Evolutionary conservation across 2,329 filamentous ascomycete genomes (phyloP), one percentile per base, ranked within the genome.

Genomic region (Penicillium thymicola): DNA sequence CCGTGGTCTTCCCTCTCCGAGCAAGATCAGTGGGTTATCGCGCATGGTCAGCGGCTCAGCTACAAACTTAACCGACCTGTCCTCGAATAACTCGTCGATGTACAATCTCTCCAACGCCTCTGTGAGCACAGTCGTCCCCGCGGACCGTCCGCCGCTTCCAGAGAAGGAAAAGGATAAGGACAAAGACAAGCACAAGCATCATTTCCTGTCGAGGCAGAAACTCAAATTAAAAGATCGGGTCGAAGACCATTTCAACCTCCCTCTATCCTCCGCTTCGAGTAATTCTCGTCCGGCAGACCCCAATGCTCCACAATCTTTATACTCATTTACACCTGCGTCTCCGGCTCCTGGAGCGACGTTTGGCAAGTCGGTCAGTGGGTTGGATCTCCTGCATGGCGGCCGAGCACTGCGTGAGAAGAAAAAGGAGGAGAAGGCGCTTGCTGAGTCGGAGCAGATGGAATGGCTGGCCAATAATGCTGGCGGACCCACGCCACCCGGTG

Each of bases 341-440:
- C 85, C 85, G 4, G 81, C 80, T 9, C 80, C 83, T 34, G 77
- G 79, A n/a, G 80, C 77, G 8, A 74, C 81, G 1, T 96, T 97
- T 70, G 82, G 87, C 37, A 95, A 94, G 75, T 89, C 88, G 3
- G 89, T 94, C 68, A 93, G 89, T 57, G 89, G 89, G 0, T 78
- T 93, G 42, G 90, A 93, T 72, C 76, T 93, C 27, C 81, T 90
- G 50, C 89, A 93, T 75, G 90, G 88, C 41, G 89, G 87, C 1
- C 83, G 88, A 41, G 89, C 87, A 7, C 74, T 92, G 44, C 83
- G 89, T 37, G 91, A 96, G 69, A 96, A 93, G 78, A 89, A 88
- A 71, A 87, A 88, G 63, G 87, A 89, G 60, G 88, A 90, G 61
- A 85, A 86, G 63, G 81, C 54, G 72, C 67, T 63, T 56, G 73